These are phyloP conservation scores for Verticillium longisporum DNA, from an alignment of 2,329 filamentous ascomycete species.

Conservation along the genomic window DNA sequence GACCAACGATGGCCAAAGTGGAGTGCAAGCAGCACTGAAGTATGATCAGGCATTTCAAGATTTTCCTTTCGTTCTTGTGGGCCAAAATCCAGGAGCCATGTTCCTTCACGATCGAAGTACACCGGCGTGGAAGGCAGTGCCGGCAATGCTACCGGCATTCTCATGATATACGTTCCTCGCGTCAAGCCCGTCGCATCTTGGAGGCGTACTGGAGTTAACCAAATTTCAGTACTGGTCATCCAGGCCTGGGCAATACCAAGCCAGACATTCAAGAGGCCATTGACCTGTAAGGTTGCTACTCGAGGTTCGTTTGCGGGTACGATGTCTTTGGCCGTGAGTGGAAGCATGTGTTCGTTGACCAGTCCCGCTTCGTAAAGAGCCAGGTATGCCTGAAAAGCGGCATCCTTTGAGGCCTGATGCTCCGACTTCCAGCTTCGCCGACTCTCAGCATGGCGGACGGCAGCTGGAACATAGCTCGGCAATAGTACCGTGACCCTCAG, in stretches of 20 bases:
- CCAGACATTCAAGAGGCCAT: slow-evolving; percentile 41
- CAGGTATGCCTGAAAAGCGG: slow-evolving; percentile 73
- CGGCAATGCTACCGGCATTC: slow-evolving; percentile 35
- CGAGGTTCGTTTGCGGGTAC: slow-evolving; percentile 29
- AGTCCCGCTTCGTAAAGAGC: slow-evolving; percentile 63
- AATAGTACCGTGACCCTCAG: slow-evolving; percentile 59
- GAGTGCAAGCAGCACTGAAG: slow-evolving; percentile 34
- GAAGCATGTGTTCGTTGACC: slow-evolving; percentile 72
- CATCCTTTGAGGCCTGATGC: slow-evolving; percentile 69
- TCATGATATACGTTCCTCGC: slow-evolving; percentile 31
- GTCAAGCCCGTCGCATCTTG: slow-evolving; percentile 20
- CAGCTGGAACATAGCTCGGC: slow-evolving; percentile 61
- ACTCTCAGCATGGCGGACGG: slow-evolving; percentile 49
- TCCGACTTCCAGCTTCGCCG: slow-evolving; percentile 60
- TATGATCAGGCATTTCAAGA: slow-evolving; percentile 31
- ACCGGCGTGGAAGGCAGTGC: slow-evolving; percentile 27
- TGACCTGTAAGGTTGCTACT: slow-evolving; percentile 24
- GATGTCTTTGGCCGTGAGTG: slow-evolving; percentile 39
- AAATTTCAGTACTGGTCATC: slow-evolving; percentile 24
- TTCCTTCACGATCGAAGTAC: slow-evolving; percentile 27
- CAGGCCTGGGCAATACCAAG: slow-evolving; percentile 32
- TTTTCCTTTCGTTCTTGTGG: slow-evolving; percentile 10
- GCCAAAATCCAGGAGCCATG: slow-evolving; percentile 29
- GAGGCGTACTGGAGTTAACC: slow-evolving; percentile 5
- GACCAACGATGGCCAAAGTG: slow-evolving; percentile 41